phyloP scores from a whole-genome alignment of 2,329 filamentous ascomycete species.

The Meredithiella fracta region DNA sequence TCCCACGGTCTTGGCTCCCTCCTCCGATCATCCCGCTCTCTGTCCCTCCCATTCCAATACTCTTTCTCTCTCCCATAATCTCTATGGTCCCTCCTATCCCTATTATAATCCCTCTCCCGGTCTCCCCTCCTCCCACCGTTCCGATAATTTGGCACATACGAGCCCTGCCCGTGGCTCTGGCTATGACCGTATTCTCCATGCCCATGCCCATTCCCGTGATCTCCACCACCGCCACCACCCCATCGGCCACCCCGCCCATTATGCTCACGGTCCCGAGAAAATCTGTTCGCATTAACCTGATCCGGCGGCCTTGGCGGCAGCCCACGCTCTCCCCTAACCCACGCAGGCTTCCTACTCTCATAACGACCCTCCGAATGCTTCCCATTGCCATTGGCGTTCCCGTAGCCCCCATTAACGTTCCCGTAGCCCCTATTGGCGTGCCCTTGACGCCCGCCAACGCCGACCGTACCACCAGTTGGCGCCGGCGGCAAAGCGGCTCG shows the following conservation, averaged over 20 bases:
- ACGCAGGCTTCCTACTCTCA: slow-evolving; percentile 24
- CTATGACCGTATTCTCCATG: not conserved
- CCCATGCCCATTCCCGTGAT: not conserved
- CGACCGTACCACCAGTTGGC: slow-evolving; percentile 79
- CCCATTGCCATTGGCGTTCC: slow-evolving; percentile 30
- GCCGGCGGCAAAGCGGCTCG: slow-evolving; percentile 74
- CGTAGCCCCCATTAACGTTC: slow-evolving; percentile 9
- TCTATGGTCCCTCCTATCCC: slow-evolving; percentile 19
- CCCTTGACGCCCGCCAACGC: slow-evolving; percentile 42
- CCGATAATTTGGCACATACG: slow-evolving; percentile 13
- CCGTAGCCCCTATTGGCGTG: slow-evolving; percentile 29
- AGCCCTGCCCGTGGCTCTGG: slow-evolving; percentile 6
- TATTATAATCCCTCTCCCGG: slow-evolving; percentile 19
- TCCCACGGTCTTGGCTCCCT: slow-evolving; percentile 25
- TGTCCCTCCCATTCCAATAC: slow-evolving; percentile 31
- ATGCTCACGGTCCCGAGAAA: slow-evolving; percentile 1
- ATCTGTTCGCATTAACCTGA: slow-evolving; percentile 4
- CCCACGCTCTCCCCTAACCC: slow-evolving; percentile 15
- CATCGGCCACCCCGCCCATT: not conserved
- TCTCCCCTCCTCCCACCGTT: slow-evolving; percentile 22
- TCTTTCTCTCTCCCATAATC: slow-evolving; percentile 19
- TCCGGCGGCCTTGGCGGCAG: slow-evolving; percentile 9
- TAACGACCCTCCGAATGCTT: slow-evolving; percentile 9
- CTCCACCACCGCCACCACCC: not conserved
- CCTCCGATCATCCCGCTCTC: slow-evolving; percentile 21